Conservation (phyloP, 495 filamentous ascomycete species). For the Sordaria brevicollis region DNA sequence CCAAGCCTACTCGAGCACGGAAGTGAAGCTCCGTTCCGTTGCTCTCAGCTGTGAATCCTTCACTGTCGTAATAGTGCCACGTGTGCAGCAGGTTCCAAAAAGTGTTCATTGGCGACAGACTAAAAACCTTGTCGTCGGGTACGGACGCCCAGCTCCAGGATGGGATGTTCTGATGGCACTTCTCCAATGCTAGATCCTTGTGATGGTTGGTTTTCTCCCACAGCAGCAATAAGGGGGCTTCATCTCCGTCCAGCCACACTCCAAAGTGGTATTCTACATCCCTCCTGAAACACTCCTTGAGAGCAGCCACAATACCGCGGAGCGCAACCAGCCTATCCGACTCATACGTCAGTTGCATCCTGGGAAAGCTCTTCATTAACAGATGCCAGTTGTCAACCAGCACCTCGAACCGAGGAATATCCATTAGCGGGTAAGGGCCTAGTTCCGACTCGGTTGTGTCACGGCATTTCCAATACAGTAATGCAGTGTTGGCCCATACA, state of each 20-base stretch:
- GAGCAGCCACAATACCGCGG: not conserved
- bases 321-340: not conserved
- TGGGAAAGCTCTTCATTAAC: fast-evolving
- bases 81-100: too few species aligned
- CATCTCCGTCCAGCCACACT: not conserved
- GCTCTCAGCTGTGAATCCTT: not conserved
- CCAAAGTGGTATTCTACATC: not conserved
- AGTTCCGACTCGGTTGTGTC: not conserved
- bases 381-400: not conserved
- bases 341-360: not conserved
- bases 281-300: not conserved
- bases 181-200: too few species aligned
- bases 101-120: too few species aligned
- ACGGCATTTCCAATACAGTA: not conserved
- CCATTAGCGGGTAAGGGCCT: not conserved
- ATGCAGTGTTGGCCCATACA: not conserved
- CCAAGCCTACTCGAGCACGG: not conserved
- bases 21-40: not conserved
- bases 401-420: too few species aligned
- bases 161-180: not conserved
- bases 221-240: not conserved
- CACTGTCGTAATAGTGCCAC: not conserved
- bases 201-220: not conserved
- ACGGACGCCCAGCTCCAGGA: not conserved
- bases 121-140: fast-evolving